phyloP scores from a whole-genome alignment of 1,139 yeast genomes.

The Kluyveromyces marxianus region DNA sequence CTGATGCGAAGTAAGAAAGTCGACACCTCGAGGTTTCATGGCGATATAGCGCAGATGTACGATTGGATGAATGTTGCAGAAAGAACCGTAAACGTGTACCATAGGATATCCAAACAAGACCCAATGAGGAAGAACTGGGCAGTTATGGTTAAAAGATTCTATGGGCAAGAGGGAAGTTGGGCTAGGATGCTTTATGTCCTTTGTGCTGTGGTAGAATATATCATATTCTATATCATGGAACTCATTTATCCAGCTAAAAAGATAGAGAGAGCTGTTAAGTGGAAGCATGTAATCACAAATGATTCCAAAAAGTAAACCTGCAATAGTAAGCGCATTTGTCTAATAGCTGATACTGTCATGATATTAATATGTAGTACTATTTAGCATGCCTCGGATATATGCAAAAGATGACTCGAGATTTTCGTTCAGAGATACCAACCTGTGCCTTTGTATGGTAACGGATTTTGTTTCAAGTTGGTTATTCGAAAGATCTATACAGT shows the following conservation, averaged over 20 bases:
- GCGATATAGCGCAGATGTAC: constrained; percentile 73
- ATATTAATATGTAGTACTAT: not conserved
- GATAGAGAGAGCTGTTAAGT: constrained; percentile 68
- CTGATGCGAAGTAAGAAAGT: constrained; percentile 49
- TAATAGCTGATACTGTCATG: too few species aligned
- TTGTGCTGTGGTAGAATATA: constrained; percentile 71
- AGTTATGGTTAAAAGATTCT: constrained; percentile 50
- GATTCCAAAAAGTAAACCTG: too few species aligned
- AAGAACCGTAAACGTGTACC: constrained; percentile 78
- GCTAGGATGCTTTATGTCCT: constrained; percentile 79
- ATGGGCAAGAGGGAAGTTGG: constrained; percentile 64
- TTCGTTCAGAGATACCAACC: not conserved
- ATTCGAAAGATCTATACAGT: not conserved
- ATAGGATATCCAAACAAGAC: constrained; percentile 30
- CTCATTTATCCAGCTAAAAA: constrained; percentile 58
- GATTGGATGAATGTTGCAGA: constrained; percentile 88
- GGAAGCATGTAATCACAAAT: constrained; percentile 38
- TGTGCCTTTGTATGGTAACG: not conserved
- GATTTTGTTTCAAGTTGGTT: not conserved
- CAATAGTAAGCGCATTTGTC: too few species aligned
- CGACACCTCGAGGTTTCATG: constrained; percentile 71
- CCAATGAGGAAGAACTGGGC: constrained; percentile 41
- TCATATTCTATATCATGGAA: constrained; percentile 56
- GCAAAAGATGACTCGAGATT: not conserved
- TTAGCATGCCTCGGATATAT: constrained; percentile 23